Conservation (phyloP, 2,329 filamentous ascomycete species). For the Pseudopithomyces maydicus region DNA sequence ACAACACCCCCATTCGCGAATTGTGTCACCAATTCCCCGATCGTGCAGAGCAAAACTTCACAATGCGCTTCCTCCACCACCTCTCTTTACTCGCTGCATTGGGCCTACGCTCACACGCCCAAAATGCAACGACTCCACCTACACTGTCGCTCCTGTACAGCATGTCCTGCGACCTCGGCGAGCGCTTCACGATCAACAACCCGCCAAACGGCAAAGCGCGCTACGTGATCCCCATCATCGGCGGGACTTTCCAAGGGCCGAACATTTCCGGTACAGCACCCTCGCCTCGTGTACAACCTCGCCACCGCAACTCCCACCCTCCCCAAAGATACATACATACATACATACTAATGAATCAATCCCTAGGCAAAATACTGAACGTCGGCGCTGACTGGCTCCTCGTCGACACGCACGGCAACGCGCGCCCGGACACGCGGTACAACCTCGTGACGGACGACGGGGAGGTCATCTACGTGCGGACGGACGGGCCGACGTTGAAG, state of each 20-base stretch:
- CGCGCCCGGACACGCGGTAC: slow-evolving; percentile 44
- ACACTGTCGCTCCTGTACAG: slow-evolving; percentile 28
- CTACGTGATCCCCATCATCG: slow-evolving; percentile 34
- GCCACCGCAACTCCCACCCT: too few relatives aligned
- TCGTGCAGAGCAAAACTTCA: too few relatives aligned
- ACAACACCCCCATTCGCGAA: too few relatives aligned
- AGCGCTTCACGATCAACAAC: slow-evolving; percentile 24
- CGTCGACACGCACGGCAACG: slow-evolving; percentile 26
- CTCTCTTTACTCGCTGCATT: neutral
- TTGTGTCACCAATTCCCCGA: too few relatives aligned
- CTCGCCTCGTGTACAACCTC: neutral
- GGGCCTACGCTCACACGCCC: neutral
- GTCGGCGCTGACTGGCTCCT: slow-evolving; percentile 48
- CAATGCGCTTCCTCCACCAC: neutral
- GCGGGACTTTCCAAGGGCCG: slow-evolving; percentile 37
- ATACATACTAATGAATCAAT: slow-evolving; percentile 6
- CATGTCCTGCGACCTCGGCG: slow-evolving; percentile 26
- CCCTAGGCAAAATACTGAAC: slow-evolving; percentile 35
- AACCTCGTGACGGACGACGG: slow-evolving; percentile 44
- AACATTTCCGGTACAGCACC: slow-evolving; percentile 23
- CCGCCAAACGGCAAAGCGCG: slow-evolving; percentile 28
- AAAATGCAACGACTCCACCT: slow-evolving; percentile 20
- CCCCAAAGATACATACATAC: too few relatives aligned
- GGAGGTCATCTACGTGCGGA: slow-evolving; percentile 40
- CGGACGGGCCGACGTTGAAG: slow-evolving; percentile 31